Conservation (phyloP, 139 green algal genomes). For the Chara braunii region DNA sequence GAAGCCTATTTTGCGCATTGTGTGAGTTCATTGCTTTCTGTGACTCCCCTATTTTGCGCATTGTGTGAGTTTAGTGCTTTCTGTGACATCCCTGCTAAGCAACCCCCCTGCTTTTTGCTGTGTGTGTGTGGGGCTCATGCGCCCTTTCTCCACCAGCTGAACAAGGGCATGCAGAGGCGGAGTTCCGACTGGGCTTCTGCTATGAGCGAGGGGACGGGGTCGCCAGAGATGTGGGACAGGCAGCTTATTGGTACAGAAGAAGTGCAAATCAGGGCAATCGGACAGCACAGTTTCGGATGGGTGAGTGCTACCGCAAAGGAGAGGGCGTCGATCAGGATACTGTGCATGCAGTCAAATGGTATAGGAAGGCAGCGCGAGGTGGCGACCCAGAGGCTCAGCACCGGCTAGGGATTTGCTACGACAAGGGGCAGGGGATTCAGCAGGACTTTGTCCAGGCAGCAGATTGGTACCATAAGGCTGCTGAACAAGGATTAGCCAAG, state of each 20-base stretch:
- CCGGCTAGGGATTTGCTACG: background rate
- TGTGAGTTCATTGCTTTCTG: too few species aligned
- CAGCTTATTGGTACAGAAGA: too few species aligned
- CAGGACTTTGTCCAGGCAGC: background rate
- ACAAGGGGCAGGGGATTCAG: background rate
- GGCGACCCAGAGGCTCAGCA: conserved; percentile 5
- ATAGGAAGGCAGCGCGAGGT: background rate
- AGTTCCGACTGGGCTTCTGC: background rate
- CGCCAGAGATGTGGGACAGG: too few species aligned
- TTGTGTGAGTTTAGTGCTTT: too few species aligned
- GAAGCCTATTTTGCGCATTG: too few species aligned
- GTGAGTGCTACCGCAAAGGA: conserved; percentile 10
- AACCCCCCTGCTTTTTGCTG: too few species aligned
- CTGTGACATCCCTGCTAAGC: too few species aligned
- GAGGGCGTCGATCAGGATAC: conserved; percentile 3
- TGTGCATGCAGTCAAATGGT: background rate
- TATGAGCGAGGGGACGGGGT: background rate
- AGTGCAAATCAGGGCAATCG: background rate
- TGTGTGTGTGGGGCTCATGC: too few species aligned
- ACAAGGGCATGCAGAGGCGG: background rate
- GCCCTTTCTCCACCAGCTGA: too few species aligned
- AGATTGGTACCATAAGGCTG: background rate
- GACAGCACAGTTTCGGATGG: conserved; percentile 4
- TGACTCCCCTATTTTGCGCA: too few species aligned
- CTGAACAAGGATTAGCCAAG: background rate